Base-by-base conservation (phyloP, 805 yeast species). In the Wickerhamomyces pijperi region DNA sequence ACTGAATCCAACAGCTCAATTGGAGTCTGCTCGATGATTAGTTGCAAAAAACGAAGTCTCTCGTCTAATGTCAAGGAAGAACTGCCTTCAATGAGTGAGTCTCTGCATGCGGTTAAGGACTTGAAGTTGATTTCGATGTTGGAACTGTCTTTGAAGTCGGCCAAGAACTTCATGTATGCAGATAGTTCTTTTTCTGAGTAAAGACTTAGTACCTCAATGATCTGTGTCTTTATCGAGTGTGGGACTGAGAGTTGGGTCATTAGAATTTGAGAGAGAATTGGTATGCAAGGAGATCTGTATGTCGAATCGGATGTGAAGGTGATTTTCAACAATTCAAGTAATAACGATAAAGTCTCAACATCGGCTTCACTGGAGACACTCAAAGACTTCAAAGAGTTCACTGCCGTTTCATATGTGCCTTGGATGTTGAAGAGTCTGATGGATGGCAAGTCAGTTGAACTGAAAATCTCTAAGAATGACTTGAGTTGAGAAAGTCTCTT, bases 301-400 rank as follows among this genome's bases (percentile, higher is more conserved):
- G 14, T 42, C 5, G 32, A 19, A 4, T 40, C 35, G 9, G 45
- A 7, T n/a, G 41, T 17, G 37, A 40, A 44, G 14, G 50, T 41
- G 19, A 32, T 15, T 1, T 18, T 17, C 17, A 50, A 29, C 3
- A 47, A 29, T n/a, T 39, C 28, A 5, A 29, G 32, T 5, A 17
- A 15, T 13, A 17, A 5, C 7, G 13, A 15, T 5, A 31, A 31
- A 15, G 19, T 31, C 9, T 31, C 33, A n/a, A 16, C 17, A 31
- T 16, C 19, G 9, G 9, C 15, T 6, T 31, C 19, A 12, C 5
- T 31, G 33, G 19, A 16, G 32, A 28, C n/a, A 6, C 13, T 6
- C 14, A 16, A 16, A 5, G 19, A 11, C 9, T 15, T 31, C 4
- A 31, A 4, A 6, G 19, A 31, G 9, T 31, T 31, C 5, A 31